Evolutionary conservation across 2,329 filamentous ascomycete genomes (phyloP), one percentile per base, ranked within the genome.

Genomic region (Plenodomus biglobosus): DNA sequence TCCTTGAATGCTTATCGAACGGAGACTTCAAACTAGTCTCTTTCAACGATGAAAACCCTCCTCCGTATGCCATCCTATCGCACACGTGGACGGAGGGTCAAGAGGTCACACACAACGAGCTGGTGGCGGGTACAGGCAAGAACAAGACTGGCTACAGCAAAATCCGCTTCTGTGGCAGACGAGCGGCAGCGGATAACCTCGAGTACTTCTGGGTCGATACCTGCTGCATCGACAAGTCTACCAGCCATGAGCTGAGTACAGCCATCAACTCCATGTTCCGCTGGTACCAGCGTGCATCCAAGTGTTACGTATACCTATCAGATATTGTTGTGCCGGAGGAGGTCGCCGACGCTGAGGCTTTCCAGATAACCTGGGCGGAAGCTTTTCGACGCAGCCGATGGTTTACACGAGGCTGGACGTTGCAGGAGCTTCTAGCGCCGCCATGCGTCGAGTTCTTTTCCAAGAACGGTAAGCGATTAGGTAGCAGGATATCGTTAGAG

Each of bases 31-130:
- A 10, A 5, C 22, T 24, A 5, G 22, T 24, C 22, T 5, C 5
- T 5, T 24, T 5, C 10, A 10, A 5, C 5, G 22, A 10, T 10
- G 10, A 10, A 5, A 24, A 10, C 22, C 5, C 10, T 24, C 45
- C 38, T 7, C 38, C 18, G 10, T 40, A 40, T 17, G 38, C 38
- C 66, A 69, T 45, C 62, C 59, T n/a, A 65, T 68, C 66, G 67
- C 47, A 64, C 56, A 17, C 32, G 5, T 68, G 65, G 64, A 36
- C 38, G 38, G 50, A 55, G 8, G 50, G 61, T 16, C 32, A 40
- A 24, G 61, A 62, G 22, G 65, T 68, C 42, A 50, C 56, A 64
- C 38, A 21, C 59, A 6, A 34, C 21, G 27, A 44, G 40, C 15
- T n/a, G n/a, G n/a, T n/a, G n/a, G n/a, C n/a, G n/a, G 32, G 44